phyloP scores from a whole-genome alignment of 768 basidiomycete genomes.

The Rhodotorula babjevae region DNA sequence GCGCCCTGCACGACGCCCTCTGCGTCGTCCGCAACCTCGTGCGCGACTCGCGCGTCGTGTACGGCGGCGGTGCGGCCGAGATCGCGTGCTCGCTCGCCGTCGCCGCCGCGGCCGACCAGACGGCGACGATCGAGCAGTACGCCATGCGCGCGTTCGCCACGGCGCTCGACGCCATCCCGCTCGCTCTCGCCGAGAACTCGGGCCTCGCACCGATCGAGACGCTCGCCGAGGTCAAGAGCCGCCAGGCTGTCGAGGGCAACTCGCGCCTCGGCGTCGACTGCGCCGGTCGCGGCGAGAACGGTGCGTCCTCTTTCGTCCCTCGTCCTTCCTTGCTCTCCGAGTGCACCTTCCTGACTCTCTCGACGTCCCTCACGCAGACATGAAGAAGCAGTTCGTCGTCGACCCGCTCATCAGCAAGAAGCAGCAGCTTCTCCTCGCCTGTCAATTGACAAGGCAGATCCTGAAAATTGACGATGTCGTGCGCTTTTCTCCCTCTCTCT shows the following conservation, averaged over 20 bases:
- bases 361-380: slow-evolving; percentile 57
- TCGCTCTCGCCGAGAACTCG: slow-evolving; percentile 96
- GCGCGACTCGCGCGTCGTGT: slow-evolving; percentile 92
- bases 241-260: slow-evolving; percentile 80
- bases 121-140: slow-evolving; percentile 96
- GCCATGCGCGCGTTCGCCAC: slow-evolving; percentile 99
- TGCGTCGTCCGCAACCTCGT: slow-evolving; percentile 95
- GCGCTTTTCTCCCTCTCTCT: no score
- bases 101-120: slow-evolving; percentile 91
- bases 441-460: slow-evolving; percentile 58
- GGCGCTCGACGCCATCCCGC: slow-evolving; percentile 87
- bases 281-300: slow-evolving; percentile 74
- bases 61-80: slow-evolving; percentile 96
- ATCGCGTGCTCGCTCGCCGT: slow-evolving; percentile 93
- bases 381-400: slow-evolving; percentile 95
- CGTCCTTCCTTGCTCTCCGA: no score
- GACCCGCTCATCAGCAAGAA: slow-evolving; percentile 96
- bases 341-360: background rate
- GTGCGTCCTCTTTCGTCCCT: slow-evolving; percentile 51
- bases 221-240: slow-evolving; percentile 87
- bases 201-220: slow-evolving; percentile 95
- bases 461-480: background rate
- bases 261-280: slow-evolving; percentile 90
- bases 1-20: slow-evolving; percentile 93
- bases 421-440: slow-evolving; percentile 95